phyloP scores from a whole-genome alignment of 2,329 filamentous ascomycete species.

The Amauroascus verrucosus region DNA sequence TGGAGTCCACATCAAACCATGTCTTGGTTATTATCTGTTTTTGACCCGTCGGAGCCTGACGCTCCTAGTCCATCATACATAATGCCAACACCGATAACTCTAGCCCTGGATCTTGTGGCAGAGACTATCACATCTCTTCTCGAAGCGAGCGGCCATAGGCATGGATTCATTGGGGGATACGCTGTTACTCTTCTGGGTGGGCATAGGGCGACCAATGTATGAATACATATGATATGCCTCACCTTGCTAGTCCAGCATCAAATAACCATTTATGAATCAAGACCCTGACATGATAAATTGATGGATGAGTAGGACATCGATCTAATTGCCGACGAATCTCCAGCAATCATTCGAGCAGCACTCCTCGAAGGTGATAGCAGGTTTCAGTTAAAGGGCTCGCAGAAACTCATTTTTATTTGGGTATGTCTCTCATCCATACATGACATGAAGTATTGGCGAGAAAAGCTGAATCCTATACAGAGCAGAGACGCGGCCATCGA shows the following conservation, averaged over 20 bases:
- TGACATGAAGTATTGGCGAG: background rate
- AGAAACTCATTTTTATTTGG: constrained; percentile 9
- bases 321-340: constrained; percentile 9
- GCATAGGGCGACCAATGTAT: constrained; percentile 11
- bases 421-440: background rate
- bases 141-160: background rate
- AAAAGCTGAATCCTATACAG: background rate
- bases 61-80: background rate
- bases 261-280: background rate
- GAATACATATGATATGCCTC: background rate
- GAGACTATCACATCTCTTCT: background rate
- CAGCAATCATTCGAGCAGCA: background rate
- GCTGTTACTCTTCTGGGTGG: constrained; percentile 12
- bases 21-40: constrained; percentile 4
- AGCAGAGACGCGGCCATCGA: background rate
- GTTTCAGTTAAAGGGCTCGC: constrained; percentile 2
- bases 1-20: background rate
- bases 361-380: constrained; percentile 4
- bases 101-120: background rate
- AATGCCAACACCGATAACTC: background rate
- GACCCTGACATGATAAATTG: too few species aligned
- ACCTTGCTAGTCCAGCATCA: background rate
- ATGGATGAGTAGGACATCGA: constrained; percentile 9
- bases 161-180: constrained; percentile 15
- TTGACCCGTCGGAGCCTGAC: background rate